Conservation (phyloP, 2,329 filamentous ascomycete genomes). For the Scolecobasidium constrictum region DNA sequence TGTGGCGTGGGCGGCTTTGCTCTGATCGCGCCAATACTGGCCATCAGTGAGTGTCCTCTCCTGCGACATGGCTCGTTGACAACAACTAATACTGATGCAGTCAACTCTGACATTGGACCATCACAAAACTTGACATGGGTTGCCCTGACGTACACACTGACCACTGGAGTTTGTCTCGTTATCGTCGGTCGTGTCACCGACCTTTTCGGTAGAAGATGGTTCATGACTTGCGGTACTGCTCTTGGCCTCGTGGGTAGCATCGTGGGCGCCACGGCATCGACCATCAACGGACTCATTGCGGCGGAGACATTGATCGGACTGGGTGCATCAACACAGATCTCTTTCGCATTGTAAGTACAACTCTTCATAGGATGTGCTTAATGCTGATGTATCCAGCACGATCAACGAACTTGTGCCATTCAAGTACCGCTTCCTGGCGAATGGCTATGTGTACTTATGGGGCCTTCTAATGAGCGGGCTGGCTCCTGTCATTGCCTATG, state of each 20-base stretch:
- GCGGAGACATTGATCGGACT: conserved; percentile 15
- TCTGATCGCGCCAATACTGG: conserved; percentile 13
- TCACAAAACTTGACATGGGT: conserved; percentile 15
- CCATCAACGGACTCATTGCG: conserved; percentile 14
- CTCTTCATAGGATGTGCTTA: background rate
- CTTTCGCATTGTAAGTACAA: conserved; percentile 14
- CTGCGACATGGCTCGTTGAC: too few species aligned
- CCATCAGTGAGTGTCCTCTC: too few species aligned
- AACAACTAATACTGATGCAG: too few species aligned
- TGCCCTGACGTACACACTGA: conserved; percentile 14
- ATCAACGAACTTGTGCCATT: conserved; percentile 16
- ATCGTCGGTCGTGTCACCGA: conserved; percentile 19
- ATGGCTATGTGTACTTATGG: conserved; percentile 10
- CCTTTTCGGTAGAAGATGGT: conserved; percentile 15
- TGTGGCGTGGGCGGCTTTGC: conserved; percentile 15
- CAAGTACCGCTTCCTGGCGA: conserved; percentile 15
- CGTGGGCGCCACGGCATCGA: conserved; percentile 13
- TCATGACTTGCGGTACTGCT: conserved; percentile 14
- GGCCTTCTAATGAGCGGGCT: conserved; percentile 2
- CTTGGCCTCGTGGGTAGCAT: conserved; percentile 13
- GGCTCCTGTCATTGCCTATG: conserved; percentile 8
- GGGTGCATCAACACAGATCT: conserved; percentile 13
- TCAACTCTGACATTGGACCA: conserved; percentile 18
- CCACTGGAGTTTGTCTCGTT: conserved; percentile 13
- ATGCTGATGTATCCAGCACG: conserved; percentile 5